phyloP scores from a whole-genome alignment of 345 rosid species.

The Raphanus raphanistrum region DNA sequence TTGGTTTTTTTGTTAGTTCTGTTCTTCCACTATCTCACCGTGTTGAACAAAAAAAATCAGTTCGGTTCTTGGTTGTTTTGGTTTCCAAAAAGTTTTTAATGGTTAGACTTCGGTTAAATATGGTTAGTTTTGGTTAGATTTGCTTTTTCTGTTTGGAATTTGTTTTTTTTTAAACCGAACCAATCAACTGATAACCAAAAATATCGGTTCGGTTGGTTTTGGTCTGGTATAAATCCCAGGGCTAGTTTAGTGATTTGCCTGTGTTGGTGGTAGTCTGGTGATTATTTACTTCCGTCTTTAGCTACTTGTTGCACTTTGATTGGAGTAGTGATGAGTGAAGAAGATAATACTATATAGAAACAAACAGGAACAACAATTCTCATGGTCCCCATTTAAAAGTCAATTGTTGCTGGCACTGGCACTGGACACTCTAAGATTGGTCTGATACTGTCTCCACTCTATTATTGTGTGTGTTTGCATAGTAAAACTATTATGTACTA shows the following conservation, averaged over 20 bases:
- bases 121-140: too few species aligned
- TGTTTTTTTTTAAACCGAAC: too few species aligned
- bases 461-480: slow-evolving; percentile 32
- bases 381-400: slow-evolving; percentile 37
- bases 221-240: too few species aligned
- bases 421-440: background rate
- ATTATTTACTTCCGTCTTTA: background rate
- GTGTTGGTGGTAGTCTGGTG: background rate
- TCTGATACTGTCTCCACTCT: slow-evolving; percentile 32
- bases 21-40: too few species aligned
- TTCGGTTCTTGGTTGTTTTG: background rate
- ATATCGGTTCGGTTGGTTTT: too few species aligned
- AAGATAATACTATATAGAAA: background rate
- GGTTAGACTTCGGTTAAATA: background rate
- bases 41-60: background rate
- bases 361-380: slow-evolving; percentile 34
- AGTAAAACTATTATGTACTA: slow-evolving; percentile 29
- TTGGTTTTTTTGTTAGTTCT: background rate
- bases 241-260: background rate
- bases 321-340: slow-evolving; percentile 6
- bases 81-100: too few species aligned
- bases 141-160: too few species aligned
- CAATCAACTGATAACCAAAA: too few species aligned
- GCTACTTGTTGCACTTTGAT: slow-evolving; percentile 15
- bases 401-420: slow-evolving; percentile 21